These are phyloP conservation scores for Aspergillus felis DNA, from an alignment of 2,329 filamentous ascomycete species.

Conservation along the genomic window DNA sequence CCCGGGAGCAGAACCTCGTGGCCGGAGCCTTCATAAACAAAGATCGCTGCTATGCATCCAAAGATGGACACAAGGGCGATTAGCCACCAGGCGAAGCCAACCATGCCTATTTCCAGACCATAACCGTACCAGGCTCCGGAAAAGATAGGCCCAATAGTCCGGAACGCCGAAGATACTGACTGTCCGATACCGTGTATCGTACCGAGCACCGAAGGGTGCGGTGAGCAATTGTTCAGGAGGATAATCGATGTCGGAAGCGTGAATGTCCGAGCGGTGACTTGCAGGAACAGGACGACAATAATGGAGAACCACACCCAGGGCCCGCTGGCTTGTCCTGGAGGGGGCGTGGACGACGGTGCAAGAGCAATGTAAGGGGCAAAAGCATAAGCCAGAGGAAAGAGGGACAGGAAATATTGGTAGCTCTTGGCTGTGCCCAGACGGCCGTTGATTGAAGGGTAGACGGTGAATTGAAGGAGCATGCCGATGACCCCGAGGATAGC, in stretches of 20 bases:
- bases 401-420: constrained; percentile 62
- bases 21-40: constrained; percentile 62
- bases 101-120: constrained; percentile 52
- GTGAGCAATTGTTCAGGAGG: constrained; percentile 57
- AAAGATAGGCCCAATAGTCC: constrained; percentile 55
- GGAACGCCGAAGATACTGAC: constrained; percentile 52
- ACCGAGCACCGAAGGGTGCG: constrained; percentile 56
- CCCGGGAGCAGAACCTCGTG: constrained; percentile 51
- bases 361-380: constrained; percentile 68
- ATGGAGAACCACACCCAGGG: constrained; percentile 63
- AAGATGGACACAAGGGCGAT: constrained; percentile 52
- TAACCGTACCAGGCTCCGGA: constrained; percentile 54
- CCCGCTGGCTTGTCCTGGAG: constrained; percentile 35
- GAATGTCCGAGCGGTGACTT: constrained; percentile 70
- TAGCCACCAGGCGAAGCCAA: constrained; percentile 57
- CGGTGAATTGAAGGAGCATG: constrained; percentile 65
- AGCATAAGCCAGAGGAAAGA: constrained; percentile 71
- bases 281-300: constrained; percentile 60
- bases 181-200: constrained; percentile 59
- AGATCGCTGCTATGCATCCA: constrained; percentile 57
- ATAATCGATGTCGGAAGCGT: constrained; percentile 58
- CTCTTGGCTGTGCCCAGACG: constrained; percentile 65
- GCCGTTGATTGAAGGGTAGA: constrained; percentile 66
- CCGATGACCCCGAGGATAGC: constrained; percentile 70
- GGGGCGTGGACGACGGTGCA: constrained; percentile 54